Conservation (phyloP, 306 rosid genomes). For the Fragaria vesca region DNA sequence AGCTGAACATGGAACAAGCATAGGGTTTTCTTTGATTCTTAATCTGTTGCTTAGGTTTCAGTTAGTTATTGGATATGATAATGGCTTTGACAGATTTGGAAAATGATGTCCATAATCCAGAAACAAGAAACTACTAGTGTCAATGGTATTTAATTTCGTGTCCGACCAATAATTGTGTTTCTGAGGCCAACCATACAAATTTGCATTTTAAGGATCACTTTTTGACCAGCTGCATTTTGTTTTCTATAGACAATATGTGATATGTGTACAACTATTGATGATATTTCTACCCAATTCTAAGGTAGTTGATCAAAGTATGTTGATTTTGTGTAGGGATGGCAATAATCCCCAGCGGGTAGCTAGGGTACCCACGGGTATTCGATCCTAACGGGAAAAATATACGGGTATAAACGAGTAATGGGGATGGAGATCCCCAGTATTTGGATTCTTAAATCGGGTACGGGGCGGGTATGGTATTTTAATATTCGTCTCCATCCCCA, state of each 20-base stretch:
- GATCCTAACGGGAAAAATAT: no score
- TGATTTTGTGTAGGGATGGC: no score
- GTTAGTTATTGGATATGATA: background rate
- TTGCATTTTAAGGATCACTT: no score
- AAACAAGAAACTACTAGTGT: background rate
- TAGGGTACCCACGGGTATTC: no score
- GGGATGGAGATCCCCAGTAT: no score
- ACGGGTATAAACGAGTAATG: no score
- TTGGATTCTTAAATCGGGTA: no score
- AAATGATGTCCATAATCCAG: background rate
- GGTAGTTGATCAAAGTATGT: no score
- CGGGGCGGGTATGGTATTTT: no score
- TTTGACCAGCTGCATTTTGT: background rate
- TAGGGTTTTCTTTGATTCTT: background rate
- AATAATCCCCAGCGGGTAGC: no score
- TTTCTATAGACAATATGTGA: background rate
- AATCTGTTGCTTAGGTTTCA: background rate
- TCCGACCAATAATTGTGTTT: background rate
- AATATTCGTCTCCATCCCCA: no score
- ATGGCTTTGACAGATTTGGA: background rate
- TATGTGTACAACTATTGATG: background rate
- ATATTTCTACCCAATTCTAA: background rate
- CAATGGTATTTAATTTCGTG: background rate
- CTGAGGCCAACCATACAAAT: background rate
- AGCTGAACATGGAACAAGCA: background rate